Base-by-base conservation (phyloP, 2,329 filamentous ascomycete species). In the Mariannaea elegans region DNA sequence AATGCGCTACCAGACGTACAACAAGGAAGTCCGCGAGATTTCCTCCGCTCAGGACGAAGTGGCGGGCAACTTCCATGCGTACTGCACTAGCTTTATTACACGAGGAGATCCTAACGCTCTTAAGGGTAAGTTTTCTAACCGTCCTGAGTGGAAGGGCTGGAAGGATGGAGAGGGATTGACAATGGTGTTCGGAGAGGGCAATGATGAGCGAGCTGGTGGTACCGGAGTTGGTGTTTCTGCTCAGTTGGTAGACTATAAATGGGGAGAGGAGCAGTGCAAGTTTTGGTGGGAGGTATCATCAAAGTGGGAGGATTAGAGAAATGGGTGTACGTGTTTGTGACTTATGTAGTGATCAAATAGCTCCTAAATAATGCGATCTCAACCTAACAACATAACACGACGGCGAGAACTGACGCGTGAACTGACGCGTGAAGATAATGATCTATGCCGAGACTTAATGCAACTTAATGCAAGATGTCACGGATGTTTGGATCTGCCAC, bases 181-280 rank as follows among this genome's bases (percentile, higher is more conserved):
- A 0, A 80, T 84, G 79, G 59, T 80, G 0, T 73, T 84, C 19
- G 81, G 82, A 0, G 72, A 79, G 32, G 81, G 77, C 0, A 84
- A 83, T 63, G 77, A 83, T 63, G 81, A 84, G 61, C 68, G 79
- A 7, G 79, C 79, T 41, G 81, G 81, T 0, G 81, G 81, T 0
- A 67, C 32, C 2, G 61, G 65, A 3, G 49, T 65, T 18, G 80
- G 77, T 1, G 69, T 75, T 19, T 65, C 78, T 7, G 80, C 81
- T 3, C 67, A 78, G 58, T 67, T 81, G 62, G 65, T 72, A 6
- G 68, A 75, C 19, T 79, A 79, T 67, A 71, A 69, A 13, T 83
- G 79, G 78, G 75, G 74, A 2, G 71, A 73, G 23, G 73, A 75
- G 51, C 76, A 83, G 64, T 82, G 79, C 44, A 71, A 77, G 6